Percentiles rank a stretch among this genome's conserved stretches.
These are phyloP conservation scores for Geum urbanum DNA, from an alignment of 306 rosid genomes.

Conservation along the genomic window DNA sequence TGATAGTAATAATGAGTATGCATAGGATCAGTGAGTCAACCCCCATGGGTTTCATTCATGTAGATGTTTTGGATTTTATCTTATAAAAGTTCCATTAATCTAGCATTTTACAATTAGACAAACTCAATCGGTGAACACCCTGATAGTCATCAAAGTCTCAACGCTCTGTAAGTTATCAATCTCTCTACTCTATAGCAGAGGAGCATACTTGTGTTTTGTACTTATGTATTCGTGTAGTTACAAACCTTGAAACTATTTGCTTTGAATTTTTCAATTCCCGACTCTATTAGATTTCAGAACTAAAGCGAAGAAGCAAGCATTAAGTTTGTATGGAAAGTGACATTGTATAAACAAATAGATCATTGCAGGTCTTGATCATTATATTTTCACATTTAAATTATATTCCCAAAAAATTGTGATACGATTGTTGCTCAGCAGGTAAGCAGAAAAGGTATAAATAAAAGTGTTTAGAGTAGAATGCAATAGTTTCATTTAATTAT, in stretches of 20 bases:
- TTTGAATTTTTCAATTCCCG: not conserved
- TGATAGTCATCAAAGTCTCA: not conserved
- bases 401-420: not conserved
- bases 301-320: not conserved
- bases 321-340: not conserved
- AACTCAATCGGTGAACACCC: not conserved
- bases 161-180: not conserved
- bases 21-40: constrained; percentile 25
- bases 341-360: not conserved
- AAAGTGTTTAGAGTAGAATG: too few relatives aligned
- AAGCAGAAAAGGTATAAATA: too few relatives aligned
- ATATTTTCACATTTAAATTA: not conserved
- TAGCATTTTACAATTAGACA: constrained; percentile 6
- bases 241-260: not conserved
- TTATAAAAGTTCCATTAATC: constrained; percentile 19
- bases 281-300: not conserved
- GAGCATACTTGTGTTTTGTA: not conserved
- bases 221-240: not conserved
- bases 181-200: not conserved
- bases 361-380: constrained; percentile 4
- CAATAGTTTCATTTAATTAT: too few relatives aligned
- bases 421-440: not conserved
- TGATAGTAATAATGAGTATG: constrained; percentile 49
- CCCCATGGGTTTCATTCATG: constrained; percentile 21
- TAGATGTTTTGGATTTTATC: constrained; percentile 18